Percentiles rank a stretch among this genome's conserved stretches.
Conservation (phyloP, 768 basidiomycete genomes). For the Tephrocybe sp. region DNA sequence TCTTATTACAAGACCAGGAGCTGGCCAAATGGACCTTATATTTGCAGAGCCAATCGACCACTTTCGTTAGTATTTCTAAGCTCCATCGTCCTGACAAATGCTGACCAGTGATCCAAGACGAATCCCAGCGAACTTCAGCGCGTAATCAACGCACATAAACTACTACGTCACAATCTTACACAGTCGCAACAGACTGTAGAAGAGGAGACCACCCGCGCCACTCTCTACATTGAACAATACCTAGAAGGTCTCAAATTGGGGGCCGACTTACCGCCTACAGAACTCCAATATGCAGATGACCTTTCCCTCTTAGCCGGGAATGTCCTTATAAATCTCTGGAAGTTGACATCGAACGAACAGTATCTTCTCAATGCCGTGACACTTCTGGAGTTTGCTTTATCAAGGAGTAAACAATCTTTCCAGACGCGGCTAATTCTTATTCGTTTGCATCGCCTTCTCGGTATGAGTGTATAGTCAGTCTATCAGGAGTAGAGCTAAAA, state of each 20-base stretch:
- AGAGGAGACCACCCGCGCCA: conserved; percentile 50
- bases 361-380: conserved; percentile 63
- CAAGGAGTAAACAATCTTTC: conserved; percentile 76
- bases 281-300: conserved; percentile 87
- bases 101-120: conserved; percentile 33
- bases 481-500: not conserved
- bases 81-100: too few relatives aligned
- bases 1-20: conserved; percentile 46
- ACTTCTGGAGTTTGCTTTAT: conserved; percentile 69
- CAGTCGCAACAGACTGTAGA: conserved; percentile 50
- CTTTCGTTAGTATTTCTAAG: conserved; percentile 41
- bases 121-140: conserved; percentile 56
- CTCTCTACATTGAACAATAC: conserved; percentile 58
- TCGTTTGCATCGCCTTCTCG: conserved; percentile 78
- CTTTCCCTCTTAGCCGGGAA: conserved; percentile 74
- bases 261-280: conserved; percentile 61
- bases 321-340: conserved; percentile 64
- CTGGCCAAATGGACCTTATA: conserved; percentile 51
- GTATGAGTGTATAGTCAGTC: conserved; percentile 34
- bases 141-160: conserved; percentile 72
- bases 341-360: conserved; percentile 46
- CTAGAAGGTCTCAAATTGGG: conserved; percentile 68
- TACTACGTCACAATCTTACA: conserved; percentile 60
- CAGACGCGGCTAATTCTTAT: conserved; percentile 74
- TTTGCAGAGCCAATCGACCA: conserved; percentile 44